Evolutionary conservation across 805 yeast genomes (phyloP).

Genomic region (Yamadazyma ubonensis): DNA sequence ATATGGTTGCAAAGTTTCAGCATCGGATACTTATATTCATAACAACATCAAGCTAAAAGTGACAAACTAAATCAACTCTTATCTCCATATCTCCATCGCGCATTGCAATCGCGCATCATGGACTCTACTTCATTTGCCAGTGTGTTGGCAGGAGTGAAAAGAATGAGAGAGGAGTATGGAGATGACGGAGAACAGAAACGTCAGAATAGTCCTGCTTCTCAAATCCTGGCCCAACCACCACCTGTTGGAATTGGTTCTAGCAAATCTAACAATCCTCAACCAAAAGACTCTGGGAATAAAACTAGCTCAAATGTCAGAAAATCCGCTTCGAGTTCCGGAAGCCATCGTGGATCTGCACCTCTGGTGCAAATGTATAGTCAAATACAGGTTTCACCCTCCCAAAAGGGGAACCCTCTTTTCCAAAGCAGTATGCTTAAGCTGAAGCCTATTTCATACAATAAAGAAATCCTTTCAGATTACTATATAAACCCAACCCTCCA

Average conservation of each 20-base stretch:
- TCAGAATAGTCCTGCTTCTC: background rate
- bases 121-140: constrained; percentile 69
- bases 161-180: constrained; percentile 49
- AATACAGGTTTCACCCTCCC: constrained; percentile 60
- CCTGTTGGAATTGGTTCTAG: background rate
- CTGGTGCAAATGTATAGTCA: constrained; percentile 17
- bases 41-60: no score
- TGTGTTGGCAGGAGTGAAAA: constrained; percentile 66
- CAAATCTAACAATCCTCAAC: background rate
- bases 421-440: constrained; percentile 48
- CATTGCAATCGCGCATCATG: no score
- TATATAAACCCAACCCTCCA: constrained; percentile 55
- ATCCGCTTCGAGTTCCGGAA: background rate
- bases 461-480: constrained; percentile 58
- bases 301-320: background rate
- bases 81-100: no score
- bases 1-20: no score
- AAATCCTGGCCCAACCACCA: background rate
- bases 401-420: constrained; percentile 71
- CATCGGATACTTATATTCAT: no score
- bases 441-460: constrained; percentile 54
- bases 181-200: constrained; percentile 4
- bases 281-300: no score
- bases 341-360: background rate
- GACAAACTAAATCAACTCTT: no score